Conservation (phyloP, 2,329 filamentous ascomycete species). For the Neonectria magnoliae region DNA sequence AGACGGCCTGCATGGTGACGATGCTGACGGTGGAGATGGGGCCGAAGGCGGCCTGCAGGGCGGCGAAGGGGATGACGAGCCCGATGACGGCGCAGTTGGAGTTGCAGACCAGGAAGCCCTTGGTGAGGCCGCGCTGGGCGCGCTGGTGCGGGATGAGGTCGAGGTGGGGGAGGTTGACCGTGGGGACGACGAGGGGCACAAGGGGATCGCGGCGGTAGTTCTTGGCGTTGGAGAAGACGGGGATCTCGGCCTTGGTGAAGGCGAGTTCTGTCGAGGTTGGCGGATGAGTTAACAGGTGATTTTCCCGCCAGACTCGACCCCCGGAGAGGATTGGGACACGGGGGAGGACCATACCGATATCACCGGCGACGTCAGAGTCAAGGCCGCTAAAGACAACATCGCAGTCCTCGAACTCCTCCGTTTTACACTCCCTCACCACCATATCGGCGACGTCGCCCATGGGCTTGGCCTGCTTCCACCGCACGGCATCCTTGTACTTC, state of each 20-base stretch:
- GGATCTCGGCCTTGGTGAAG: constrained; percentile 87
- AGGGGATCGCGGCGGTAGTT: constrained; percentile 93
- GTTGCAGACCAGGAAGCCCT: constrained; percentile 96
- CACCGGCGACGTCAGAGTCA: constrained; percentile 90
- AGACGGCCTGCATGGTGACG: constrained; percentile 94
- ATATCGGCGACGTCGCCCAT: constrained; percentile 85
- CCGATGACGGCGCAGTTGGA: constrained; percentile 98
- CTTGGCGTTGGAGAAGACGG: constrained; percentile 97
- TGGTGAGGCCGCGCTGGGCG: constrained; percentile 74
- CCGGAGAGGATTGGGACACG: not conserved
- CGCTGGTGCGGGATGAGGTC: constrained; percentile 91
- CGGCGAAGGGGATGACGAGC: constrained; percentile 92
- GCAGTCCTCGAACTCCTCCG: constrained; percentile 86
- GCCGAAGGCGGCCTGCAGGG: constrained; percentile 86
- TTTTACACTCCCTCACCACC: constrained; percentile 84
- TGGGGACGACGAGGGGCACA: constrained; percentile 93
- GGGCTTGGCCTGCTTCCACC: constrained; percentile 90
- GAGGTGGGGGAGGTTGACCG: constrained; percentile 90
- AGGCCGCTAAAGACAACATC: constrained; percentile 94
- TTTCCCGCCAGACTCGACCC: not conserved
- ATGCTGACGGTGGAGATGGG: constrained; percentile 79
- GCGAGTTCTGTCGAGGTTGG: constrained; percentile 73
- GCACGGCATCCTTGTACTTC: constrained; percentile 92
- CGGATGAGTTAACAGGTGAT: constrained; percentile 14
- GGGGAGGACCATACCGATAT: constrained; percentile 75